A percentile compares a stretch with the other conserved stretches of the same genome.
phyloP scores from a whole-genome alignment of 345 rosid genomes.

The Lepidium sativum region DNA sequence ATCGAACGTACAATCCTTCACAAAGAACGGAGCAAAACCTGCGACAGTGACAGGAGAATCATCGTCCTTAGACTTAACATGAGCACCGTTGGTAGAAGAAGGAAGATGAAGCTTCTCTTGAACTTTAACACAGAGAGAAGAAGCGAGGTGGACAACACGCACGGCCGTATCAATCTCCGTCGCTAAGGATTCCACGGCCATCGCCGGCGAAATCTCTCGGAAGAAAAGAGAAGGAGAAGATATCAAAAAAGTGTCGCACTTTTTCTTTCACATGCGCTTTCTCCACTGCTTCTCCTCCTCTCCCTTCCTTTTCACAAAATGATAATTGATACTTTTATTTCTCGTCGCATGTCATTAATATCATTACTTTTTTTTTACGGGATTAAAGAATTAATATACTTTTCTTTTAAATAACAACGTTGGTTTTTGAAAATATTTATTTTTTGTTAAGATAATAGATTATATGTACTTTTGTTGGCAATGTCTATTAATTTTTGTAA shows the following conservation, averaged over 20 bases:
- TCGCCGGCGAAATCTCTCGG: conserved; percentile 20
- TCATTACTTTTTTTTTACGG: not conserved
- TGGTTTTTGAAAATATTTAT: not conserved
- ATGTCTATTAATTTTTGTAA: not conserved
- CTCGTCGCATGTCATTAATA: not conserved
- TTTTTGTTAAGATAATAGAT: not conserved
- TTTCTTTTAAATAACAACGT: not conserved
- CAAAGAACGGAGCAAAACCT: conserved; percentile 30
- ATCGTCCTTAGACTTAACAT: conserved; percentile 67
- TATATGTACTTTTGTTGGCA: not conserved
- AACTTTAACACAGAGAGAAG: conserved; percentile 71
- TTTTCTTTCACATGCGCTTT: conserved; percentile 3
- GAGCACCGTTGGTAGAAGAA: conserved; percentile 24
- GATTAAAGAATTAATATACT: not conserved
- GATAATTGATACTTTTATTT: not conserved
- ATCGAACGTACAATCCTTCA: not conserved
- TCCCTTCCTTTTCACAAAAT: not conserved
- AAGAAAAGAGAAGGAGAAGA: not conserved
- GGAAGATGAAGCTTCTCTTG: conserved; percentile 48
- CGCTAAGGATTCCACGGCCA: conserved; percentile 21
- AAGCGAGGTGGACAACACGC: conserved; percentile 70
- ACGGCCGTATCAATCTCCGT: conserved; percentile 73
- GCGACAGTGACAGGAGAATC: conserved; percentile 93
- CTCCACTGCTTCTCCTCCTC: not conserved
- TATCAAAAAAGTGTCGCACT: conserved; percentile 1